These are phyloP conservation scores for Talaromyces amestolkiae DNA, from an alignment of 2,329 filamentous ascomycete genomes.

Conservation along the genomic window DNA sequence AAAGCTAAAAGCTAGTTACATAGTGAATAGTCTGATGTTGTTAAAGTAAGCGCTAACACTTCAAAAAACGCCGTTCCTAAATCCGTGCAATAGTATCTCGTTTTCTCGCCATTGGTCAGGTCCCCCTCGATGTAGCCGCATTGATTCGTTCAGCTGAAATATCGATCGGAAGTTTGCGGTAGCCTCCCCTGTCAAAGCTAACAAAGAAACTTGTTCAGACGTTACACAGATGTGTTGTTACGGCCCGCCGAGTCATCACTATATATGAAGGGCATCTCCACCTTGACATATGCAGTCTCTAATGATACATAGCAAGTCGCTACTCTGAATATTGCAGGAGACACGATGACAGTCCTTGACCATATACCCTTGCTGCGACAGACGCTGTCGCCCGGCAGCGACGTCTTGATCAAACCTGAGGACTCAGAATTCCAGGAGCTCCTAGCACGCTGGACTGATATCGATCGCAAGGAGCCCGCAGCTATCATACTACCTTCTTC, in stretches of 20 bases:
- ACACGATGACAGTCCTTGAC: background rate
- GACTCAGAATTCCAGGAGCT: background rate
- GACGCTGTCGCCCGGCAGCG: background rate
- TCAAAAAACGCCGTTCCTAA: background rate
- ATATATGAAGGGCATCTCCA: background rate
- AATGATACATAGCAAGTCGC: background rate
- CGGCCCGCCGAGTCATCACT: background rate
- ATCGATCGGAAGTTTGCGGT: background rate
- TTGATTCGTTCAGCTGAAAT: background rate
- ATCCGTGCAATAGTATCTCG: background rate
- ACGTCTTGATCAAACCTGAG: background rate
- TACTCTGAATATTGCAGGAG: background rate
- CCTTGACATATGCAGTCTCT: background rate
- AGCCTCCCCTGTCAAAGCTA: background rate
- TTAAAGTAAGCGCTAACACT: background rate
- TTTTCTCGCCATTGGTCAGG: background rate
- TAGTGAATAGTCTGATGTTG: background rate
- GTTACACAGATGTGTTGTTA: background rate
- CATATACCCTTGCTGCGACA: background rate
- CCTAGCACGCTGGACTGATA: background rate
- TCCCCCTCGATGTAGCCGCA: background rate
- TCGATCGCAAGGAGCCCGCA: background rate
- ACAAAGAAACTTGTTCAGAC: background rate
- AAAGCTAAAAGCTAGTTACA: background rate
- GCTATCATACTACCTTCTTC: background rate